Conservation (phyloP, 441 rosid species). For the Lepidium campestre region DNA sequence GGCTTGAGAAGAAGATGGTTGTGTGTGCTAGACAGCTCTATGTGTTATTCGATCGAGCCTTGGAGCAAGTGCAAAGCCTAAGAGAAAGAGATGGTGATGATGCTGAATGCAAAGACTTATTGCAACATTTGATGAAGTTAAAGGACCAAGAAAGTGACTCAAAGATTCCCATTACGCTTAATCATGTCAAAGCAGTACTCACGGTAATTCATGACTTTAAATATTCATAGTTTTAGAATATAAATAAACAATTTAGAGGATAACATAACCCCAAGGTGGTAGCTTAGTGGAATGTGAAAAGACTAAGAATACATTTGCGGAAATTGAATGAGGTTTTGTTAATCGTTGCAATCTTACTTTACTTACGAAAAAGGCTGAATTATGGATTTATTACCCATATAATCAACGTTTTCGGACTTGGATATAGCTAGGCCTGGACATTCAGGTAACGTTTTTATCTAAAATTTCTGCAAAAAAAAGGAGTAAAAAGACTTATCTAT, state of each 20-base stretch:
- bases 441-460: too few relatives aligned
- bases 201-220: conserved; percentile 20
- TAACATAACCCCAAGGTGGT: too few relatives aligned
- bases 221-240: not conserved
- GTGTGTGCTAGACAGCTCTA: conserved; percentile 22
- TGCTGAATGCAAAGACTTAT: conserved; percentile 32
- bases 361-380: too few relatives aligned
- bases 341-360: too few relatives aligned
- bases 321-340: too few relatives aligned
- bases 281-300: too few relatives aligned
- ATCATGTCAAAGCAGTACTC: conserved; percentile 41
- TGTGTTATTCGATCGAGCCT: conserved; percentile 34
- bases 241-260: not conserved
- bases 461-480: too few relatives aligned
- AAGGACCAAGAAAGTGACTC: conserved; percentile 35
- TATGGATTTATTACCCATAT: too few relatives aligned
- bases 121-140: conserved; percentile 35
- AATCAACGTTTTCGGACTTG: too few relatives aligned
- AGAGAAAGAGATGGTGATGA: conserved; percentile 6
- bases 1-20: conserved; percentile 32
- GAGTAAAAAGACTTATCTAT: too few relatives aligned
- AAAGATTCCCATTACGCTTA: conserved; percentile 32
- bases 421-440: too few relatives aligned
- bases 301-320: too few relatives aligned
- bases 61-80: conserved; percentile 26